Conservation (phyloP, 768 basidiomycete species). For the Gelatoporia subvermispora region DNA sequence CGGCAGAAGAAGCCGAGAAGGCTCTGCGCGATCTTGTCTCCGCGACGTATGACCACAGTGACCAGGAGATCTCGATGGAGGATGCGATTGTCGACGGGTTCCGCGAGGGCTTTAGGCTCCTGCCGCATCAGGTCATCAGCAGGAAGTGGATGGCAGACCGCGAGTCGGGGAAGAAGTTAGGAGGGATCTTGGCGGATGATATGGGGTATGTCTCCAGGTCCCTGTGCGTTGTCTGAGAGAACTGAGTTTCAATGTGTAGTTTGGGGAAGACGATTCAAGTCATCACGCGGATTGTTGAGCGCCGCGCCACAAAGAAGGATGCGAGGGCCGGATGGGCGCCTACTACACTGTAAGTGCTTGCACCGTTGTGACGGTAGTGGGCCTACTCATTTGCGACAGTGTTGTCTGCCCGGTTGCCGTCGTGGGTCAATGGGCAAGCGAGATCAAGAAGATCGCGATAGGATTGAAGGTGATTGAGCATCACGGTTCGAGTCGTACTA, state of each 20-base stretch:
- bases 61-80: slow-evolving; percentile 49
- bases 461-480: slow-evolving; percentile 72
- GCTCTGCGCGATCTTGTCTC: slow-evolving; percentile 23
- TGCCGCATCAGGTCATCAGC: slow-evolving; percentile 87
- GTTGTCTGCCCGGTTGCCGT: slow-evolving; percentile 86
- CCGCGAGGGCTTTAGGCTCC: slow-evolving; percentile 56
- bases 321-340: slow-evolving; percentile 66
- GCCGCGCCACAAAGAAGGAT: slow-evolving; percentile 65
- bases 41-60: slow-evolving; percentile 26
- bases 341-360: slow-evolving; percentile 56
- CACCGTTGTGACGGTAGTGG: background rate
- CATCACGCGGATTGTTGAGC: slow-evolving; percentile 80
- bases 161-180: slow-evolving; percentile 71
- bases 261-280: slow-evolving; percentile 92
- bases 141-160: slow-evolving; percentile 84
- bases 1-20: slow-evolving; percentile 19
- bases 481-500: slow-evolving; percentile 72
- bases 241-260: slow-evolving; percentile 29
- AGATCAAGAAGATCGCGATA: slow-evolving; percentile 69
- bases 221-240: background rate
- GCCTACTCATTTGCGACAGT: slow-evolving; percentile 33
- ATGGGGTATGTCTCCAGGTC: slow-evolving; percentile 57
- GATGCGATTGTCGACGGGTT: slow-evolving; percentile 79
- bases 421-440: slow-evolving; percentile 86
- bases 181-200: slow-evolving; percentile 90